Conservation (phyloP, 768 basidiomycete species). For the Trametes villosa region DNA sequence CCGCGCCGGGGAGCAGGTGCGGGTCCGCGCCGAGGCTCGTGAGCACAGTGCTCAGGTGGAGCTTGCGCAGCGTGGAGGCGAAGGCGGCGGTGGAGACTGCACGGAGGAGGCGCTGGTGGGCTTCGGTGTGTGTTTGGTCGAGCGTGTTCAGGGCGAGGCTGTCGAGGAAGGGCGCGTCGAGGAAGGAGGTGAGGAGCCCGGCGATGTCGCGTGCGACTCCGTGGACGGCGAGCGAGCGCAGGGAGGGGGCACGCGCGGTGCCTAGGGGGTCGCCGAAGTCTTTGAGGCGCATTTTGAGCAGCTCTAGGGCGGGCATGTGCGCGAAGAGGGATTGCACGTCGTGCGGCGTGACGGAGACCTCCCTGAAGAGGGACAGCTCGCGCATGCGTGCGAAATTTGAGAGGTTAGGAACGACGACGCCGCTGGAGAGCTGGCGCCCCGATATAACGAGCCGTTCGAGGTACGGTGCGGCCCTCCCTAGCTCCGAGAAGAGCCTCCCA, state of each 20-base stretch:
- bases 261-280: neutral
- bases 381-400: neutral
- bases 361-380: conserved; percentile 5
- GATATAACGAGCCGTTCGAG: conserved; percentile 4
- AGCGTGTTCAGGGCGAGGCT: neutral
- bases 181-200: neutral
- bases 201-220: neutral
- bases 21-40: no score
- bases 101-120: neutral
- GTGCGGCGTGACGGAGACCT: neutral
- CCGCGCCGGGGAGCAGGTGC: no score
- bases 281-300: neutral
- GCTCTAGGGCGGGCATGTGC: neutral
- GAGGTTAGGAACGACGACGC: neutral
- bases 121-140: neutral
- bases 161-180: neutral
- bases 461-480: neutral
- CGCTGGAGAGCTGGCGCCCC: neutral
- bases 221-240: neutral
- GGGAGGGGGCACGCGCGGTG: neutral
- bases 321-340: conserved; percentile 1
- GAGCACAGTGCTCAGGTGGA: neutral
- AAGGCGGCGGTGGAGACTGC: neutral
- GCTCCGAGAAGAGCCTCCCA: neutral
- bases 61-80: neutral